Percentiles rank a stretch among this genome's conserved stretches.
Conservation (phyloP, 2,329 filamentous ascomycete genomes). For the Monilinia fructigena region DNA sequence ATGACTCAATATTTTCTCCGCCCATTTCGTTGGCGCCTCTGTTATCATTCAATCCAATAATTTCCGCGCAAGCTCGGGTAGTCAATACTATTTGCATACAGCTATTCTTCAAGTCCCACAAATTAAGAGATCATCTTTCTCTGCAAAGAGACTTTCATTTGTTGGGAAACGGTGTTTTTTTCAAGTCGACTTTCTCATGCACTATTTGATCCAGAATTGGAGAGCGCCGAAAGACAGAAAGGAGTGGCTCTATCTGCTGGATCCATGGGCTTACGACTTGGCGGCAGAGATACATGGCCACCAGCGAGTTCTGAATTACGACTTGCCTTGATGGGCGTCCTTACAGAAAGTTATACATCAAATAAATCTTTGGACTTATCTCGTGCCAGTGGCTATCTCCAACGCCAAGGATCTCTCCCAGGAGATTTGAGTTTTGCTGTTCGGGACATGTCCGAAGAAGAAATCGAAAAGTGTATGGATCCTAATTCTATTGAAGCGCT, state of each 20-base stretch:
- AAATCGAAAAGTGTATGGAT: constrained; percentile 81
- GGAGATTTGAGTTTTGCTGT: constrained; percentile 80
- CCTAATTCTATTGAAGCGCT: constrained; percentile 79
- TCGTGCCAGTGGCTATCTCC: constrained; percentile 38
- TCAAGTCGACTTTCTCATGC: constrained; percentile 75
- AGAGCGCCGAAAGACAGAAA: constrained; percentile 70
- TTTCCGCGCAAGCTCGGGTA: constrained; percentile 71
- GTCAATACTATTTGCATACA: constrained; percentile 75
- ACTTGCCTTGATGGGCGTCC: constrained; percentile 79
- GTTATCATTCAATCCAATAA: constrained; percentile 72
- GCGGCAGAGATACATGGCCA: constrained; percentile 82
- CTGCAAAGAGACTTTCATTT: constrained; percentile 80
- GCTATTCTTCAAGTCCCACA: constrained; percentile 73
- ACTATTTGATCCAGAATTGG: constrained; percentile 79
- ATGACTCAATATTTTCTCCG: constrained; percentile 35
- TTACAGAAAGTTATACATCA: constrained; percentile 68
- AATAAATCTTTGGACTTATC: constrained; percentile 31
- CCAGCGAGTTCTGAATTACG: constrained; percentile 92
- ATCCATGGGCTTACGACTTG: constrained; percentile 78
- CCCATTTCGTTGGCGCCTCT: constrained; percentile 55
- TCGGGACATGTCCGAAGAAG: constrained; percentile 72
- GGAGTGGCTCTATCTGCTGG: constrained; percentile 68
- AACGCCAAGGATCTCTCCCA: constrained; percentile 49
- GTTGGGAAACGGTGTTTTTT: constrained; percentile 83
- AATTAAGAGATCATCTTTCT: constrained; percentile 68